A percentile compares a stretch with the other conserved stretches of the same genome.
These are phyloP conservation scores for Triticum turgidum DNA, from an alignment of 176 grass and related monocot genomes.

Conservation along the genomic window DNA sequence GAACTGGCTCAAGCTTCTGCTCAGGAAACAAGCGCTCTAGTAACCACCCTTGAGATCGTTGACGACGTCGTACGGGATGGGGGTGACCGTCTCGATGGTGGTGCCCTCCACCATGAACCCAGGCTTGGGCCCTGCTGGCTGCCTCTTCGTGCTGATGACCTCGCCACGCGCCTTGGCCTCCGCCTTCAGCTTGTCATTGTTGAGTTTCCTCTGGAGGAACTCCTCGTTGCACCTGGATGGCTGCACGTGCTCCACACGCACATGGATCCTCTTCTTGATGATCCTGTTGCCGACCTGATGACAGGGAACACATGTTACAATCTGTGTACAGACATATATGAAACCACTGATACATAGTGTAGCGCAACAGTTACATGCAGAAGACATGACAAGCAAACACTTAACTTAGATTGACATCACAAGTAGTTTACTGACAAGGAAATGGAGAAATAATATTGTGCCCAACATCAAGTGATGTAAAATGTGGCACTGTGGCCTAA, in stretches of 20 bases:
- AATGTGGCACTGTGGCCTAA: background rate
- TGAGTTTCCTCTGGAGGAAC: slow-evolving; percentile 67
- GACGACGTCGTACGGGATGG: slow-evolving; percentile 95
- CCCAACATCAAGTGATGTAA: background rate
- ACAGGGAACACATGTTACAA: background rate
- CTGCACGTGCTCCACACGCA: slow-evolving; percentile 85
- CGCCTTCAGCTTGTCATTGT: slow-evolving; percentile 82
- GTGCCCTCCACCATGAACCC: slow-evolving; percentile 88
- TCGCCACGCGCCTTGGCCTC: slow-evolving; percentile 76
- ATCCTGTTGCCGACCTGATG: slow-evolving; percentile 68
- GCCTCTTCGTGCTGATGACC: slow-evolving; percentile 94
- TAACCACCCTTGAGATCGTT: slow-evolving; percentile 99
- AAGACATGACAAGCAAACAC: background rate
- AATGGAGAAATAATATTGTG: background rate
- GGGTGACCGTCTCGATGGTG: slow-evolving; percentile 76
- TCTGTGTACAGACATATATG: too few relatives aligned
- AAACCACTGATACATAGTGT: too few relatives aligned
- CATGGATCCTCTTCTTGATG: slow-evolving; percentile 89
- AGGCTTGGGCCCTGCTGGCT: slow-evolving; percentile 73
- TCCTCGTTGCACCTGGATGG: slow-evolving; percentile 83
- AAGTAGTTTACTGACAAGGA: background rate
- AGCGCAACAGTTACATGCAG: too few relatives aligned
- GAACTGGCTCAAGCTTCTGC: background rate
- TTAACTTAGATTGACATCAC: background rate
- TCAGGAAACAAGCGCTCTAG: slow-evolving; percentile 43